Percentiles rank a stretch among this genome's conserved stretches.
These are phyloP conservation scores for Boletellus deceptivus DNA, from an alignment of 1,284 basidiomycete genomes.

Conservation along the genomic window DNA sequence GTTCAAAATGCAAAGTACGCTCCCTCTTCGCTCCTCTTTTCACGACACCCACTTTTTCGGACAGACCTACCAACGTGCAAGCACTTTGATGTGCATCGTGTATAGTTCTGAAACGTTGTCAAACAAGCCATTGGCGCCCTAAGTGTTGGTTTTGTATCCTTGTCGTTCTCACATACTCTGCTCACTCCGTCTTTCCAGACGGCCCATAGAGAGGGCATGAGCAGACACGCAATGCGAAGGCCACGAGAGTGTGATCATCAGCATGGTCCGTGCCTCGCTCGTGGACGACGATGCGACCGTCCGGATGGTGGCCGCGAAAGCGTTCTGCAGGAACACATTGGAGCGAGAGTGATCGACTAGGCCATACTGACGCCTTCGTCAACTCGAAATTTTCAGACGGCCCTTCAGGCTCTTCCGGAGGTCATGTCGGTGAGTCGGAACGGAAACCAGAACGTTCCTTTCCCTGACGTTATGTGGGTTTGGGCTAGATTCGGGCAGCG, in stretches of 20 bases:
- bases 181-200: neutral
- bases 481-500: constrained; percentile 74
- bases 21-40: too few relatives aligned
- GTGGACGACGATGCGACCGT: constrained; percentile 89
- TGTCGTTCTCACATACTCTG: too few relatives aligned
- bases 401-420: constrained; percentile 88
- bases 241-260: constrained; percentile 88
- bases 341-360: constrained; percentile 91
- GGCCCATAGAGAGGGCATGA: constrained; percentile 71
- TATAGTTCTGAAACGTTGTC: too few relatives aligned
- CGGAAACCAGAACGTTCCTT: too few relatives aligned
- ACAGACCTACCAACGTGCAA: too few relatives aligned
- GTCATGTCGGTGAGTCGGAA: constrained; percentile 81
- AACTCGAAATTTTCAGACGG: constrained; percentile 90
- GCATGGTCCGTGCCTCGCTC: constrained; percentile 80
- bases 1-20: too few relatives aligned
- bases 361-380: constrained; percentile 93
- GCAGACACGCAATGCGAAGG: constrained; percentile 85
- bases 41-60: too few relatives aligned
- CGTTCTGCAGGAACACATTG: constrained; percentile 93
- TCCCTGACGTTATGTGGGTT: too few relatives aligned
- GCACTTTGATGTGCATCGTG: too few relatives aligned
- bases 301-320: constrained; percentile 88
- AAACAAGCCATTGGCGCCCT: too few relatives aligned
- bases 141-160: too few relatives aligned